Base-by-base conservation (phyloP, 345 rosid species). In the Boechera divaricarpa region DNA sequence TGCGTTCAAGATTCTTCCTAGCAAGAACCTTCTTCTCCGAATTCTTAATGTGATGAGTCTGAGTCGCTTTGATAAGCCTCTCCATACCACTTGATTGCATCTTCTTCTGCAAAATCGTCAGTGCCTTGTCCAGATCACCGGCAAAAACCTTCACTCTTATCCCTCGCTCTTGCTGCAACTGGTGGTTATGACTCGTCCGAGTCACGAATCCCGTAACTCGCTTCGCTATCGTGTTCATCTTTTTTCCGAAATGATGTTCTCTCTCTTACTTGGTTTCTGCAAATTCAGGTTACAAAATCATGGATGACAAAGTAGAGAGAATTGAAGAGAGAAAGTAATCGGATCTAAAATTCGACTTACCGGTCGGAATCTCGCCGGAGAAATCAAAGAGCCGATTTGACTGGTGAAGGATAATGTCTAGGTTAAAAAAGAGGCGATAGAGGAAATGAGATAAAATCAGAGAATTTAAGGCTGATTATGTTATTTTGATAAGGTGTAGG, bases 1-100 rank as follows among this genome's bases (percentile, higher is more conserved):
- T 89, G 3, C 85, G 87, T 77, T 90, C 83, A 13, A 92, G 88
- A 63, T 45, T 80, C 85, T 94, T 92, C 55, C 92, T 89, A 4
- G 98, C 98, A 57, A 94, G 64, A 54, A 94, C 87, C 33, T 95
- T 89, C 85, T 89, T 92, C 92, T 94, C 97, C 35, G 98, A 94
- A 74, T 94, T 90, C 88, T 90, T 94, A 58, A 90, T 41, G 80
- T 92, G 98, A 58, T 77, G 87, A 26, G 80, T 85, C 86, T 85
- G 89, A 52, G 81, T 72, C 4, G 76, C 76, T 86, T 89, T 94
- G 38, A 94, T 90, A 74, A 92, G 73, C 79, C 98, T 80, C 71
- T 94, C 98, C 55, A 92, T 87, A 72, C 98, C 98, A 68, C 98
- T 92, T 7, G 92, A 83, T 29, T 77, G 83, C 98, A 94, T 94